Percentiles rank a stretch among this genome's conserved stretches.
phyloP scores from a whole-genome alignment of 2,329 filamentous ascomycete genomes.

The Sclerotinia sclerotiorum region DNA sequence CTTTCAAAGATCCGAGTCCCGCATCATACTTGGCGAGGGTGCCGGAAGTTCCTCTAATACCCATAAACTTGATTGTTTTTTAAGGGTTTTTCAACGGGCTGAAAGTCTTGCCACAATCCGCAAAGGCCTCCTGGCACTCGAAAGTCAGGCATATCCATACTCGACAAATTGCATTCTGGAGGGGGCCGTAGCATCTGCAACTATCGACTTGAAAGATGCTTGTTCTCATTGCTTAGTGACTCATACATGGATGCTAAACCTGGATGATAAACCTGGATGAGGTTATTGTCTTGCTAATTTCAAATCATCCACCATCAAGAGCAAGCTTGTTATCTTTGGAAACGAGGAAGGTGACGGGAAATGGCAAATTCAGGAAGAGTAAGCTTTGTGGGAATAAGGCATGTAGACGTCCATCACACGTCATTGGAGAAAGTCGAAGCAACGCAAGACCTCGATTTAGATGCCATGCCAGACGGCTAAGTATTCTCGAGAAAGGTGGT shows the following conservation, averaged over 20 bases:
- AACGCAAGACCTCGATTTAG: neutral
- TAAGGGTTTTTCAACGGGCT: neutral
- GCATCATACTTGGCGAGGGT: neutral
- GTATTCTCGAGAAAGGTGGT: too few species aligned
- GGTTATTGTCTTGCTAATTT: neutral
- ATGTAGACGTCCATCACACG: conserved; percentile 8
- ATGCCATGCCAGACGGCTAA: neutral
- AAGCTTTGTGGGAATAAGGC: conserved; percentile 3
- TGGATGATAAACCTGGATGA: neutral
- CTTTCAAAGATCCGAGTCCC: neutral
- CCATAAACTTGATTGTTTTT: neutral
- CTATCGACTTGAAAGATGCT: neutral
- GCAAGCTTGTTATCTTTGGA: neutral
- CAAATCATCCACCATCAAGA: neutral
- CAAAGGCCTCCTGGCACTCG: neutral
- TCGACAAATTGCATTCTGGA: neutral
- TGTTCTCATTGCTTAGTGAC: neutral
- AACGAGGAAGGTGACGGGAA: neutral
- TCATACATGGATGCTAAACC: neutral
- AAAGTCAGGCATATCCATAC: neutral
- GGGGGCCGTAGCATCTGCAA: neutral
- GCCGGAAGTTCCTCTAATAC: neutral
- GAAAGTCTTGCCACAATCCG: neutral
- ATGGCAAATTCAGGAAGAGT: neutral
- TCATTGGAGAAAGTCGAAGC: neutral